These are phyloP conservation scores for Phlebiopsis flavidoalba DNA, from an alignment of 768 basidiomycete species.

Conservation along the genomic window DNA sequence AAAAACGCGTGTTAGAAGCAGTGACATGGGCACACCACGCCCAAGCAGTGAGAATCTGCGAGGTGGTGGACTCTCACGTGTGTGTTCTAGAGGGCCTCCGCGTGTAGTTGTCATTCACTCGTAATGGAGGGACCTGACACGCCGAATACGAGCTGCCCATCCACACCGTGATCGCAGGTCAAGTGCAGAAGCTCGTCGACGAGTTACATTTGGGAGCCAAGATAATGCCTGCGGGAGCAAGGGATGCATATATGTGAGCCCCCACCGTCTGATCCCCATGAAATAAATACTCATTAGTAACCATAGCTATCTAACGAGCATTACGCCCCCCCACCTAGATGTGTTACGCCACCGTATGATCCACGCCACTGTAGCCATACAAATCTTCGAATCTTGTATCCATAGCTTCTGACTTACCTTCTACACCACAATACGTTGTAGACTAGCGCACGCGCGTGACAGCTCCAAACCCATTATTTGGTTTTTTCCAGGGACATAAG, in stretches of 20 bases:
- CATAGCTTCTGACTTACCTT: not conserved
- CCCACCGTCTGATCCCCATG: not conserved
- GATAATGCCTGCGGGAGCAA: conserved; percentile 66
- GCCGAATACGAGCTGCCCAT: conserved; percentile 44
- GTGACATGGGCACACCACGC: conserved; percentile 25
- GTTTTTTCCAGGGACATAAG: conserved; percentile 3
- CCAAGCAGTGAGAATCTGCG: conserved; percentile 24
- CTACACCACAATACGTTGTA: not conserved
- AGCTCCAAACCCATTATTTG: conserved; percentile 12
- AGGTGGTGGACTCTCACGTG: conserved; percentile 42
- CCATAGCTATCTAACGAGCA: not conserved
- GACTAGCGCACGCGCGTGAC: not conserved
- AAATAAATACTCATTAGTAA: not conserved
- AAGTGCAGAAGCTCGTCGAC: conserved; percentile 62
- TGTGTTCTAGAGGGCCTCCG: conserved; percentile 53
- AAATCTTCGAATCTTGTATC: not conserved
- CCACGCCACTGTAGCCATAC: not conserved
- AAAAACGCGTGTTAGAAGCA: conserved; percentile 12
- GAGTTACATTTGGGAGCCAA: conserved; percentile 62
- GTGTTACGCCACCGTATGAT: not conserved
- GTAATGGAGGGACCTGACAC: conserved; percentile 75
- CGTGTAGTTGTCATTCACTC: conserved; percentile 83
- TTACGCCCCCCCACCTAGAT: not conserved
- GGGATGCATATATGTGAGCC: conserved; percentile 76
- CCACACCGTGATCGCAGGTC: conserved; percentile 63